Percentiles rank a stretch among this genome's conserved stretches.
Evolutionary conservation across 148 eudicot genomes (phyloP).

Genomic region (Persicaria maculosa): DNA sequence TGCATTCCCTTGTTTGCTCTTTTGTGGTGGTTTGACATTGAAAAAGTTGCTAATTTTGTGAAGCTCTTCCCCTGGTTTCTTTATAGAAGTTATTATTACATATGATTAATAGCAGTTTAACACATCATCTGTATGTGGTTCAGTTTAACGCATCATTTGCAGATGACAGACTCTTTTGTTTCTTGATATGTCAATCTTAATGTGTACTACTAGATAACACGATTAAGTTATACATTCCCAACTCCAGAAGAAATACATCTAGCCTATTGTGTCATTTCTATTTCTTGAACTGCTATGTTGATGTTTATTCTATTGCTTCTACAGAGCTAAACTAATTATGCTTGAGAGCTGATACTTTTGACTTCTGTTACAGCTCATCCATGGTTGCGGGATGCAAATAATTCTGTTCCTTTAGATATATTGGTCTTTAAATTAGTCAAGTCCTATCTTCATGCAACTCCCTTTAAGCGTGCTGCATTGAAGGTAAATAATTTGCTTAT

Average conservation of each 20-base stretch:
- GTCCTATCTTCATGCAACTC: constrained; percentile 54
- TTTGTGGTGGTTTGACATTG: background rate
- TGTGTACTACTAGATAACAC: background rate
- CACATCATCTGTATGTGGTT: background rate
- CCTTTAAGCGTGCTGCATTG: constrained; percentile 56
- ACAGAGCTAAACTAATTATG: background rate
- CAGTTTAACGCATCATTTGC: background rate
- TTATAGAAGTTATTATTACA: background rate
- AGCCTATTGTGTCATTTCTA: background rate
- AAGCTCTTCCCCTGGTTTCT: background rate
- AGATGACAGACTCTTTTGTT: background rate
- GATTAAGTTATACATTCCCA: background rate
- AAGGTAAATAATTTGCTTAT: constrained; percentile 29
- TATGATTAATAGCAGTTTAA: background rate
- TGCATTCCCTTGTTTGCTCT: background rate
- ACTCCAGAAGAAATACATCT: background rate
- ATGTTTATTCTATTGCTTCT: background rate
- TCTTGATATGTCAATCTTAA: background rate
- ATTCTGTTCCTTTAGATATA: constrained; percentile 49
- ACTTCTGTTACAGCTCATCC: constrained; percentile 43
- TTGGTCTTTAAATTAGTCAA: constrained; percentile 56
- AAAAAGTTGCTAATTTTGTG: background rate
- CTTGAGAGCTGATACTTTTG: constrained; percentile 1
- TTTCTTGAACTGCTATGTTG: background rate
- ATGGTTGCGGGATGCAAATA: constrained; percentile 47